Evolutionary conservation across 345 rosid genomes (phyloP), one percentile per base, ranked within the genome.

Genomic region (Gossypium ekmanianum): DNA sequence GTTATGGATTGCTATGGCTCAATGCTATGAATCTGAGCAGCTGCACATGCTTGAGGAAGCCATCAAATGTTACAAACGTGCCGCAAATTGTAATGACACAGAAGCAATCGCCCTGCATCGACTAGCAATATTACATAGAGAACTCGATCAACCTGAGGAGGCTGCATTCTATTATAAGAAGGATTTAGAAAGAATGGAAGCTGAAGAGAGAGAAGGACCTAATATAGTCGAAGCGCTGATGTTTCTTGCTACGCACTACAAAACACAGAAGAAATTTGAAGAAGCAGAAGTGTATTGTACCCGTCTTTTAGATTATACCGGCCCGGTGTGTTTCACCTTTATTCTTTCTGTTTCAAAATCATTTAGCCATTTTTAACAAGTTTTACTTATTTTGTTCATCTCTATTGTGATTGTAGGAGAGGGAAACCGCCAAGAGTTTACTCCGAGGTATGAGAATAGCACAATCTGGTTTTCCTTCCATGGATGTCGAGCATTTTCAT

Each of bases 1-100:
- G 75, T 68, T 90, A 79, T 95, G 98, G 99, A 93, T 93, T 72
- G 99, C 99, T 4, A 95, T 95, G 97, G 99, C 94, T 68, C 92
- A 93, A 72, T 93, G 98, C 80, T 95, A 91, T 70, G 92, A 93
- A 74, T 86, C 91, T 0, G 94, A 95, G 58, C 90, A 91, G 83
- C 92, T 95, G 74, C 90, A 82, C 79, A 89, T 93, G 94, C 91
- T 90, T 43, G 98, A 93, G 82, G 97, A 90, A 61, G 97, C 99
- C 79, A 88, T 95, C 76, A 90, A 91, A 84, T 95, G 98, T 84
- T 93, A 95, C 79, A 89, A 83, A 83, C 90, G 90, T 72, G 99
- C 97, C 62, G 98, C 86, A 39, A 87, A 84, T 75, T 80, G 94
- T 83, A 85, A 86, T 74, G 99, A 95, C 80, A 80, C 86, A 27